Evolutionary conservation across 208 protist genomes (phyloP).

Genomic region (Crithidia brevicula): DNA sequence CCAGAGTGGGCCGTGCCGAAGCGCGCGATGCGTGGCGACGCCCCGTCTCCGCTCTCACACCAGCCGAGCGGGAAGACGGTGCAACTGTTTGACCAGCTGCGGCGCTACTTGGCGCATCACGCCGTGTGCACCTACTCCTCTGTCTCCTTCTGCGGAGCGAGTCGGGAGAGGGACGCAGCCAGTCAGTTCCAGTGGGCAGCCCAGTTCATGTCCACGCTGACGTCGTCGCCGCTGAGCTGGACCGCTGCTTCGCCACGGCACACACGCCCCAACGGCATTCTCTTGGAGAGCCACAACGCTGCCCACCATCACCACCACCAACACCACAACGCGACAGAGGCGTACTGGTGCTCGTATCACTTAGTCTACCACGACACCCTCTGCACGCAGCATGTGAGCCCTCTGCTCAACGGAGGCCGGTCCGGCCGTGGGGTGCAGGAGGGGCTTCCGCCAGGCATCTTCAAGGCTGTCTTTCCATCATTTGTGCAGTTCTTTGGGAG

Average conservation of each 20-base stretch:
- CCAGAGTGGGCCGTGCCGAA: slow-evolving; percentile 61
- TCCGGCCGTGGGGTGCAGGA: slow-evolving; percentile 51
- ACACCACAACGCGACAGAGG: neutral
- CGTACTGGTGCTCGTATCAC: slow-evolving; percentile 80
- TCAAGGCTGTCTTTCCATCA: slow-evolving; percentile 58
- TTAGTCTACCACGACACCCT: slow-evolving; percentile 75
- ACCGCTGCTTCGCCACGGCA: slow-evolving; percentile 64
- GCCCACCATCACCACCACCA: no score
- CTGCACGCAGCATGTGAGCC: slow-evolving; percentile 80
- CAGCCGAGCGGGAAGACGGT: slow-evolving; percentile 12
- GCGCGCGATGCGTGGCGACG: neutral
- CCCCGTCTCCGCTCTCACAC: neutral
- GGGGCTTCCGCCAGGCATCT: slow-evolving; percentile 61
- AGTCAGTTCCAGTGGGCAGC: slow-evolving; percentile 76
- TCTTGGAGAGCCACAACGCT: slow-evolving; percentile 15
- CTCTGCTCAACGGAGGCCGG: slow-evolving; percentile 68
- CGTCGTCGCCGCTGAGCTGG: slow-evolving; percentile 81
- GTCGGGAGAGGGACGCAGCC: slow-evolving; percentile 11
- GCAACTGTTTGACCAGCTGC: slow-evolving; percentile 31
- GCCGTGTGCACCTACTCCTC: slow-evolving; percentile 67
- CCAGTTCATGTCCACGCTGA: slow-evolving; percentile 83
- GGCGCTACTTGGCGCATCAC: slow-evolving; percentile 72
- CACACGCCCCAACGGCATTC: slow-evolving; percentile 58
- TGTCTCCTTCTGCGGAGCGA: slow-evolving; percentile 70
- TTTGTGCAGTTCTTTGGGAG: slow-evolving; percentile 60